Base-by-base conservation (phyloP, 208 protist genomes). In the Leishmania arabica region DNA sequence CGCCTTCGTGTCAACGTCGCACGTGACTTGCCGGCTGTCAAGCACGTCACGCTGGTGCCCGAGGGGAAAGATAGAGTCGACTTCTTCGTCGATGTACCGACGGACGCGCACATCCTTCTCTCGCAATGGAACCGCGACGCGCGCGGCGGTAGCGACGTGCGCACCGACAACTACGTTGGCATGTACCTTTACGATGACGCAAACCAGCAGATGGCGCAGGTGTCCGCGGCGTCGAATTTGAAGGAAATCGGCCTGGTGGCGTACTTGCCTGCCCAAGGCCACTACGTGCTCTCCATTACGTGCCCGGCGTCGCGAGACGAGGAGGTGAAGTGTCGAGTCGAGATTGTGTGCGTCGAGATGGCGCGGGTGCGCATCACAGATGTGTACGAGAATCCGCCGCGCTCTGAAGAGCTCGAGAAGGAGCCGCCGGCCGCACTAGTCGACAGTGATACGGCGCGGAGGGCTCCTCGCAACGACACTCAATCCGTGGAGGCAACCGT, bases 141-240 rank as follows among this genome's bases (percentile, higher is more conserved):
- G 8, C 84, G 80, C 45, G 68, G 64, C 45, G 77, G 85, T 70
- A 74, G 42, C 40, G 90, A 94, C 68, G 86, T 86, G 31, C 91
- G 91, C 84, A 87, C 89, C 4, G 86, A 93, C 2, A 90, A 95
- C 79, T 95, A 88, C 81, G 72, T 93, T 27, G 90, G 90, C 72
- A 90, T 94, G 87, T 93, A 95, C 83, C 83, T 95, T 34, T 93
- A 95, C 83, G 85, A 93, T 81, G 84, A 85, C 66, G 62, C 83
- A 2, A 85, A 91, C 58, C 77, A 83, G 42, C 84, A 83, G 15
- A 80, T 95, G 0, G 65, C 86, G 60, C 86, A 88, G 66, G 87
- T 93, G 49, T 80, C 88, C 17, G 84, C 87, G 27, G 92, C 92
- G 45, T 93, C 90, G 7, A 95, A 93, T 85, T 81, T 89, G 68